A percentile compares a stretch with the other conserved stretches of the same genome.
These are phyloP conservation scores for Heliosperma pusillum DNA, from an alignment of 148 eudicot species.

Conservation along the genomic window DNA sequence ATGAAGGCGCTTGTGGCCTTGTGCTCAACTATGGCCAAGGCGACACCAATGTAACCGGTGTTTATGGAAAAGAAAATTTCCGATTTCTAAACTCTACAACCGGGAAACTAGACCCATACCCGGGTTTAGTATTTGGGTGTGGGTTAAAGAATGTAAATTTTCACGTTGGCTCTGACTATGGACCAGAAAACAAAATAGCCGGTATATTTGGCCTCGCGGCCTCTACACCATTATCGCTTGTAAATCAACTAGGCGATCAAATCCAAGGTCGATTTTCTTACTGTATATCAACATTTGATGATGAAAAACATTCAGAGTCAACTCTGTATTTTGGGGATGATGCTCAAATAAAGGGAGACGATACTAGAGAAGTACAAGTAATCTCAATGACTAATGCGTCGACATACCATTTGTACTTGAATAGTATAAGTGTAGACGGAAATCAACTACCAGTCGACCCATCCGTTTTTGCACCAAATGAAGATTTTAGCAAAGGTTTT, in stretches of 20 bases:
- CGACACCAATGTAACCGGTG: background rate
- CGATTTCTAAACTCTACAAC: background rate
- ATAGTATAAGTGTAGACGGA: background rate
- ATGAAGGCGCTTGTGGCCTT: background rate
- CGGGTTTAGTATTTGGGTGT: constrained; percentile 10
- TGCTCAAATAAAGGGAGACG: background rate
- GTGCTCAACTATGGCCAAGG: background rate
- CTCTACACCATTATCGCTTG: background rate
- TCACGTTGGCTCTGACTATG: background rate
- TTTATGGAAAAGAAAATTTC: background rate
- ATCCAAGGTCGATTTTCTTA: constrained; percentile 15
- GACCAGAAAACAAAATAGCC: background rate
- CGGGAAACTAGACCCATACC: background rate
- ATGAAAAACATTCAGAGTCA: background rate
- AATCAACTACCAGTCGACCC: background rate
- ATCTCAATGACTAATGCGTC: background rate
- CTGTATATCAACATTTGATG: constrained; percentile 1
- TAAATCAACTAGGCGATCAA: background rate
- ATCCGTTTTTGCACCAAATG: background rate
- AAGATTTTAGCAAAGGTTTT: background rate
- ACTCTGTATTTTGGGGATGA: background rate
- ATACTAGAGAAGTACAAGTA: background rate
- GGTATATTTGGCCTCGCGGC: constrained; percentile 4
- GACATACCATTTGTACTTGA: background rate
- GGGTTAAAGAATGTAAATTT: background rate